A percentile compares a stretch with the other conserved stretches of the same genome.
phyloP scores from a whole-genome alignment of 2,329 filamentous ascomycete species.

The Penicillium expansum region DNA sequence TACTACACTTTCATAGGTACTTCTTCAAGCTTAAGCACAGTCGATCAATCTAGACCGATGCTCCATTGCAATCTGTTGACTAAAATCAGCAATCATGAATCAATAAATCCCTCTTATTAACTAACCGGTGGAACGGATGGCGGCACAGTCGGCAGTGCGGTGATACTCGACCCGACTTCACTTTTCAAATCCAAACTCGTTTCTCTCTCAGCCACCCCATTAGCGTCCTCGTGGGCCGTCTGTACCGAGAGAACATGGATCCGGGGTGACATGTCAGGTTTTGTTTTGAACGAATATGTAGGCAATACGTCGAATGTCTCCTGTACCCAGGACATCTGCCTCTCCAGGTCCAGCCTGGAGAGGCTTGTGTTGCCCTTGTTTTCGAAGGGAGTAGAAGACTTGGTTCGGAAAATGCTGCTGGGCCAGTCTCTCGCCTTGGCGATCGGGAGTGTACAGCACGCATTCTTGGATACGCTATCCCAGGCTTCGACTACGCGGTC shows the following conservation, averaged over 20 bases:
- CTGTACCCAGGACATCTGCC: conserved; percentile 34
- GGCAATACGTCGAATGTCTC: conserved; percentile 26
- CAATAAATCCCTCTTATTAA: neutral
- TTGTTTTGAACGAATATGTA: conserved; percentile 33
- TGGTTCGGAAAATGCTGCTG: conserved; percentile 34
- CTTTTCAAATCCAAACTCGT: conserved; percentile 7
- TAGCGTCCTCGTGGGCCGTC: conserved; percentile 22
- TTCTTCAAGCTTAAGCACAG: neutral
- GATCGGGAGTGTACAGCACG: conserved; percentile 14
- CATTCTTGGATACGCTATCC: conserved; percentile 27
- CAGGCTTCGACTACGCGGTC: conserved; percentile 35
- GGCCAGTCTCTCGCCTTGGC: conserved; percentile 26
- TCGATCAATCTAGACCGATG: conserved; percentile 4
- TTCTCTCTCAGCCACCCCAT: neutral
- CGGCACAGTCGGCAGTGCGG: conserved; percentile 6
- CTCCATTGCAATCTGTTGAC: neutral
- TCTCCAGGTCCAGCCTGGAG: conserved; percentile 17
- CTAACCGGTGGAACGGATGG: conserved; percentile 3
- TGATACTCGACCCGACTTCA: conserved; percentile 3
- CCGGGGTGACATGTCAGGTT: conserved; percentile 27
- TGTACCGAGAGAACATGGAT: conserved; percentile 33
- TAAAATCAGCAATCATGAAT: neutral
- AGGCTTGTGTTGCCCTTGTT: conserved; percentile 8
- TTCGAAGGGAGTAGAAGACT: conserved; percentile 18
- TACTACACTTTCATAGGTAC: neutral